A percentile compares a stretch with the other conserved stretches of the same genome.
These are phyloP conservation scores for Aureobasidium vineae DNA, from an alignment of 2,329 filamentous ascomycete genomes.

Conservation along the genomic window DNA sequence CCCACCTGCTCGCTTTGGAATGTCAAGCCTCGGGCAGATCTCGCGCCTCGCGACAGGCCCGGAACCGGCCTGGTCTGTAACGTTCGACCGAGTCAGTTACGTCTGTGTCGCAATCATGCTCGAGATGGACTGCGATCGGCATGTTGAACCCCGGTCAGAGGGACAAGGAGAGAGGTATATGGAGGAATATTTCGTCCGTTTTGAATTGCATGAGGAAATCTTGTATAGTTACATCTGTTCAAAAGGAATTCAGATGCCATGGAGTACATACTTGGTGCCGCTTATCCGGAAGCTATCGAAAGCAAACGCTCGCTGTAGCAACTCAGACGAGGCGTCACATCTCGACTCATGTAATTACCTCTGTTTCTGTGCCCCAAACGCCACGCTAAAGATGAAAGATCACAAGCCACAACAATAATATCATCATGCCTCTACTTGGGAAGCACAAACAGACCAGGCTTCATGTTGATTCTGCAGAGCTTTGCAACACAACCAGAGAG, in stretches of 20 bases:
- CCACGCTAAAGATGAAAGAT: constrained; percentile 3
- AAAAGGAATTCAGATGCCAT: neutral
- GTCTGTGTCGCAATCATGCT: neutral
- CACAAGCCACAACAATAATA: neutral
- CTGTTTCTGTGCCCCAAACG: constrained; percentile 15
- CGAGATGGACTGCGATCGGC: constrained; percentile 1
- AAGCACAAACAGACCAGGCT: constrained; percentile 71
- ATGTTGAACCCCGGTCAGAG: neutral
- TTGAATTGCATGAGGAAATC: no score
- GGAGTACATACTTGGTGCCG: neutral
- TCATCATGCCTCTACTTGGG: constrained; percentile 33
- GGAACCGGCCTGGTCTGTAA: neutral
- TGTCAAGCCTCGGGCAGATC: neutral
- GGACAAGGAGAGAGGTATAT: neutral
- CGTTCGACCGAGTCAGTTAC: neutral
- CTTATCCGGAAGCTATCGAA: neutral
- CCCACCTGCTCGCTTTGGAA: neutral
- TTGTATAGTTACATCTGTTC: neutral
- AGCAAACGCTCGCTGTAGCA: constrained; percentile 11
- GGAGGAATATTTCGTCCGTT: neutral
- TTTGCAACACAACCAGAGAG: constrained; percentile 89
- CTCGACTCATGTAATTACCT: constrained; percentile 4
- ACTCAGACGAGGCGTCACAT: constrained; percentile 5
- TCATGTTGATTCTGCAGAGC: constrained; percentile 95
- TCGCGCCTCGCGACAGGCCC: neutral